These are phyloP conservation scores for Fusarium brevicatenulatum DNA, from an alignment of 2,329 filamentous ascomycete species.

Conservation along the genomic window DNA sequence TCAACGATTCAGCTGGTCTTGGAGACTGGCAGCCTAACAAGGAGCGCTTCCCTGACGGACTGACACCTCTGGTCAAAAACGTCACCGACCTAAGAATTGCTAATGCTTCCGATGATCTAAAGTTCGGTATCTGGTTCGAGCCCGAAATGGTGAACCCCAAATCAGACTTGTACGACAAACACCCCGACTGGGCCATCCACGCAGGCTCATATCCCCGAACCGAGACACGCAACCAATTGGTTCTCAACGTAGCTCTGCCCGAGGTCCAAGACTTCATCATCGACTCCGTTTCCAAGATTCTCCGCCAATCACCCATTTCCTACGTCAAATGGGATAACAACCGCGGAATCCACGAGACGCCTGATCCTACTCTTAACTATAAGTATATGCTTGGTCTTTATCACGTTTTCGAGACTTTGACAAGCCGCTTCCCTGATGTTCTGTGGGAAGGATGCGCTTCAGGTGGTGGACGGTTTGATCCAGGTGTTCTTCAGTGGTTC, in stretches of 20 bases:
- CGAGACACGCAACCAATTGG: constrained; percentile 66
- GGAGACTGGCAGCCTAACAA: constrained; percentile 72
- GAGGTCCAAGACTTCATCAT: constrained; percentile 74
- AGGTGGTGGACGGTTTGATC: constrained; percentile 72
- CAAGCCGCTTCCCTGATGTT: constrained; percentile 67
- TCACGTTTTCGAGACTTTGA: constrained; percentile 69
- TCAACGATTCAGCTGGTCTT: constrained; percentile 66
- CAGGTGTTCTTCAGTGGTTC: constrained; percentile 72
- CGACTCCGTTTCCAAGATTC: constrained; percentile 61
- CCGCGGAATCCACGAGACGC: constrained; percentile 69
- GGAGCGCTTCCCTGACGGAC: constrained; percentile 66
- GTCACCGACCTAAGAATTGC: constrained; percentile 60
- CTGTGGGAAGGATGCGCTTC: constrained; percentile 75
- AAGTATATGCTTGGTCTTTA: constrained; percentile 72
- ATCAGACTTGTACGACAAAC: constrained; percentile 67
- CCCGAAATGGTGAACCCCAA: constrained; percentile 75
- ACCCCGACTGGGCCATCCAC: constrained; percentile 72
- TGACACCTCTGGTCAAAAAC: constrained; percentile 61
- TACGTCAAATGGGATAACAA: constrained; percentile 79
- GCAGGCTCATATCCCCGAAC: constrained; percentile 66
- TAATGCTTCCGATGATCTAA: constrained; percentile 58
- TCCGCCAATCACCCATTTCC: constrained; percentile 62
- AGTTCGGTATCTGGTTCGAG: constrained; percentile 75
- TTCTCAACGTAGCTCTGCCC: constrained; percentile 68
- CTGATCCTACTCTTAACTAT: constrained; percentile 64